Evolutionary conservation across 2,329 filamentous ascomycete species (phyloP), one percentile per base, ranked within the genome.

Genomic region (Endothia cerciana): DNA sequence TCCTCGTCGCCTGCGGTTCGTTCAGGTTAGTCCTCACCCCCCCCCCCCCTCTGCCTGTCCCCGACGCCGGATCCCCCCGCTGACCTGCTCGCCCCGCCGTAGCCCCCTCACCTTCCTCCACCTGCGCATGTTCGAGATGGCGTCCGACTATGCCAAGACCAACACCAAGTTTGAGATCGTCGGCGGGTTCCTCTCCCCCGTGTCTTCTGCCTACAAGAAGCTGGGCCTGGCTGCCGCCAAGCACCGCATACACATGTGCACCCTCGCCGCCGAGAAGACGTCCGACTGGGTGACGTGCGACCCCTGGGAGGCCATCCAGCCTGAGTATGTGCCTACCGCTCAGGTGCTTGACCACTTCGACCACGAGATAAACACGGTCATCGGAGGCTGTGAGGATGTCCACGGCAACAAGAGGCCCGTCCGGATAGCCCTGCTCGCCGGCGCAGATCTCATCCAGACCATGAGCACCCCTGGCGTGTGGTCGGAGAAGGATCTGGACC

Each of bases 301-400:
- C 75, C 88, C 91, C 0, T 96, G 91, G 90, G 94, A 97, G 82
- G 91, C 92, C n/a, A 82, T 91, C 72, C 89, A 96, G 79, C 87
- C 89, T 73, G 85, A 91, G 70, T 98, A 97, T 75, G 89, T 93
- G 69, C 93, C 93, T 19, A 98, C 94, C 0, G 94, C 94, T 47
- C 87, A 91, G 72, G 94, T 97, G 49, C 83, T 97, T 59, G 93
- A 69, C 49, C 94, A 97, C 78, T 95, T 97, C 72, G 89, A 96
- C 71, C 81, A 94, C 74, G 93, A 97, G 76, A 92, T 97, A 75
- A 97, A 97, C 75, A 85, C 87, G 30, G 86, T 92, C 55, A 82
- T 89, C 38, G 89, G 90, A 47, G 94, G 94, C 7, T 87, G 95
- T 38, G 85, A 91, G 72, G 86, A 85, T 57, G 82, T 84, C 25